phyloP scores from a whole-genome alignment of 176 grass and related monocot species.

The Neostapfia colusana region DNA sequence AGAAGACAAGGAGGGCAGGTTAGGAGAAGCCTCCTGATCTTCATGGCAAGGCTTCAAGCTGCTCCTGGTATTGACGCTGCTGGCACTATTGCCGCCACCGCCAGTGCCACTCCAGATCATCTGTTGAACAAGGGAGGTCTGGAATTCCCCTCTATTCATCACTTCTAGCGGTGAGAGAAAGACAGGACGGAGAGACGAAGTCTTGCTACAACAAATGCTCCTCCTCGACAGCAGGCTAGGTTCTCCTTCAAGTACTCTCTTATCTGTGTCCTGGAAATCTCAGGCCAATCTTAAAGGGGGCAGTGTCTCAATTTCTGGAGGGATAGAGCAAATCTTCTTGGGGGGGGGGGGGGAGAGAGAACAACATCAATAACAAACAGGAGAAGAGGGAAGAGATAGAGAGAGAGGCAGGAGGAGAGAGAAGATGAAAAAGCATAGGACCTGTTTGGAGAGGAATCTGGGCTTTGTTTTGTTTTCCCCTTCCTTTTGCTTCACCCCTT shows the following conservation, averaged over 20 bases:
- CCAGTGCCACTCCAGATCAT: slow-evolving; percentile 59
- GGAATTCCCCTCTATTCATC: slow-evolving; percentile 79
- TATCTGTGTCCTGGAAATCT: slow-evolving; percentile 33
- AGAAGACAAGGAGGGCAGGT: slow-evolving; percentile 62
- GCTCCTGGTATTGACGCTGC: slow-evolving; percentile 43
- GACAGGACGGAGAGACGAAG: neutral
- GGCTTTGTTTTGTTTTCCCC: slow-evolving; percentile 69
- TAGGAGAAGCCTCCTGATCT: slow-evolving; percentile 50
- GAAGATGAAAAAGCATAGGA: slow-evolving; percentile 46
- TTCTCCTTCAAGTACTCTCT: slow-evolving; percentile 15
- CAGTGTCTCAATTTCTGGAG: slow-evolving; percentile 42
- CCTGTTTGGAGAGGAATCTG: slow-evolving; percentile 67
- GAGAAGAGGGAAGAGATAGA: slow-evolving; percentile 16
- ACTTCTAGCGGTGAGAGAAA: neutral
- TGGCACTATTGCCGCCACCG: neutral
- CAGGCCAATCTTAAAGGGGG: slow-evolving; percentile 51
- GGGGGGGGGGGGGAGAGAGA: neutral
- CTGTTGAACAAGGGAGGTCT: slow-evolving; percentile 79
- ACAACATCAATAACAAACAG: slow-evolving; percentile 26
- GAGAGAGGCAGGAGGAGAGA: neutral
- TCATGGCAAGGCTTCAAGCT: slow-evolving; percentile 61
- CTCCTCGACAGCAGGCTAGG: slow-evolving; percentile 5
- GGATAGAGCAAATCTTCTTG: slow-evolving; percentile 32
- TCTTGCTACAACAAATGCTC: slow-evolving; percentile 31
- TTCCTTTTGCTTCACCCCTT: slow-evolving; percentile 74